phyloP scores from a whole-genome alignment of 192 early-diverging fungal species.

The Backusella morwellensis region DNA sequence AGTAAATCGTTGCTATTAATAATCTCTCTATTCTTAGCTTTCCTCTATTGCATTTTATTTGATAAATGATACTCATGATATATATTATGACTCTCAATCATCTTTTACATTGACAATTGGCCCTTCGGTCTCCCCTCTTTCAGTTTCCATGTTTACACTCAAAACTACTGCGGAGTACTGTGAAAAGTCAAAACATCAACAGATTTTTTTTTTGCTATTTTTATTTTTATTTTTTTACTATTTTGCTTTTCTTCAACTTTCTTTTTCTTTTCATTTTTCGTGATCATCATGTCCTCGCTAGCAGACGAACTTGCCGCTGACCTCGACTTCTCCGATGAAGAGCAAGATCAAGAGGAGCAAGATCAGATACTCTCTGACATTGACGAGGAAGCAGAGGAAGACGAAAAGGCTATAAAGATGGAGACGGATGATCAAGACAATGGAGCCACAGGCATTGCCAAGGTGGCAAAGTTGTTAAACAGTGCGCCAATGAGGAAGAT shows the following conservation, averaged over 20 bases:
- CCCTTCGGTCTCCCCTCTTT: too few relatives aligned
- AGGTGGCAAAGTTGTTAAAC: constrained; percentile 62
- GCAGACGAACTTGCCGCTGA: constrained; percentile 90
- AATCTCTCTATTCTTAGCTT: too few relatives aligned
- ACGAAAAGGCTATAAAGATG: constrained; percentile 44
- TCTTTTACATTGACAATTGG: too few relatives aligned
- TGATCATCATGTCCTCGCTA: constrained; percentile 55
- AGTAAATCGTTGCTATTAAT: too few relatives aligned
- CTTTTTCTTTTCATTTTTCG: neutral
- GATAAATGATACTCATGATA: too few relatives aligned
- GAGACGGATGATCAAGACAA: constrained; percentile 40
- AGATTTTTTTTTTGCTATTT: too few relatives aligned
- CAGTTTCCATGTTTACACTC: too few relatives aligned
- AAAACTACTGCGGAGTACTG: too few relatives aligned
- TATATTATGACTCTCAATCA: too few relatives aligned
- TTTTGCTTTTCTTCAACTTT: neutral
- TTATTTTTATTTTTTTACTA: neutral
- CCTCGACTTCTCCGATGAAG: constrained; percentile 66
- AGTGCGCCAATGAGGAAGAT: constrained; percentile 60
- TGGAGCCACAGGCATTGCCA: constrained; percentile 52
- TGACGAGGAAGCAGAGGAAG: constrained; percentile 46
- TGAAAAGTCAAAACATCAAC: too few relatives aligned
- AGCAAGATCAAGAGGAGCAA: constrained; percentile 13
- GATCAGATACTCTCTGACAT: constrained; percentile 35
- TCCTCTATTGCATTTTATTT: too few relatives aligned